A percentile compares a stretch with the other conserved stretches of the same genome.
These are phyloP conservation scores for Fusarium lateritium DNA, from an alignment of 2,329 filamentous ascomycete genomes.

Conservation along the genomic window DNA sequence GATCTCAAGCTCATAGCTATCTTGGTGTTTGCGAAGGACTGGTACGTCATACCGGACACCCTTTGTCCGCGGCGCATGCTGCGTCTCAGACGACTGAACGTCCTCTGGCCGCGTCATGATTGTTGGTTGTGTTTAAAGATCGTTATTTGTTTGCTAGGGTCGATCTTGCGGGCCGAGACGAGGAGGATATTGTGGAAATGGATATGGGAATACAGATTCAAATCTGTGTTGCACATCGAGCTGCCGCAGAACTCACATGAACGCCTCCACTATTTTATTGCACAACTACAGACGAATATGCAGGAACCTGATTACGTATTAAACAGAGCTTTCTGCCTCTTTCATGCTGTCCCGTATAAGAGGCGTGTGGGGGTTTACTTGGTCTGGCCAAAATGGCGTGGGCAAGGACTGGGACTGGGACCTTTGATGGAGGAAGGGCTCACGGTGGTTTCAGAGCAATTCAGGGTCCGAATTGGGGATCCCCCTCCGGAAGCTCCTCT, in stretches of 20 bases:
- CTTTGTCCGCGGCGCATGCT: slow-evolving; percentile 25
- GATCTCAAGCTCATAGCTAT: slow-evolving; percentile 33
- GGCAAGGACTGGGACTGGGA: neutral
- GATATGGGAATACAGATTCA: slow-evolving; percentile 26
- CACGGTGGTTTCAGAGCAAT: neutral
- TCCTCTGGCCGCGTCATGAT: slow-evolving; percentile 35
- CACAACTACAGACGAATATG: slow-evolving; percentile 11
- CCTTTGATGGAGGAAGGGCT: slow-evolving; percentile 10
- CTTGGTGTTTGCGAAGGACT: slow-evolving; percentile 26
- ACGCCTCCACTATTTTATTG: slow-evolving; percentile 41
- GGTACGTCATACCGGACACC: slow-evolving; percentile 42
- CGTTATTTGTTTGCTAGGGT: slow-evolving; percentile 4
- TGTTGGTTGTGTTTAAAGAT: neutral
- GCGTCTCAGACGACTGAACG: slow-evolving; percentile 16
- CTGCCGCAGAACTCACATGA: slow-evolving; percentile 30
- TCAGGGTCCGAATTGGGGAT: slow-evolving; percentile 18
- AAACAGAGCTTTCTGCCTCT: slow-evolving; percentile 1
- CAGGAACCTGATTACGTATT: slow-evolving; percentile 47
- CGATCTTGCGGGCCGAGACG: slow-evolving; percentile 4
- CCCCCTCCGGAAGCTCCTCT: neutral
- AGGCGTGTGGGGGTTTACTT: slow-evolving; percentile 27
- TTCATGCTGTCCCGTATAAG: slow-evolving; percentile 10
- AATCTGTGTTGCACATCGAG: slow-evolving; percentile 14
- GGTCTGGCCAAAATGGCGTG: neutral
- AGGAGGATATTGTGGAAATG: slow-evolving; percentile 4